These are phyloP conservation scores for Gossypium trilobum DNA, from an alignment of 441 rosid species.

Conservation along the genomic window DNA sequence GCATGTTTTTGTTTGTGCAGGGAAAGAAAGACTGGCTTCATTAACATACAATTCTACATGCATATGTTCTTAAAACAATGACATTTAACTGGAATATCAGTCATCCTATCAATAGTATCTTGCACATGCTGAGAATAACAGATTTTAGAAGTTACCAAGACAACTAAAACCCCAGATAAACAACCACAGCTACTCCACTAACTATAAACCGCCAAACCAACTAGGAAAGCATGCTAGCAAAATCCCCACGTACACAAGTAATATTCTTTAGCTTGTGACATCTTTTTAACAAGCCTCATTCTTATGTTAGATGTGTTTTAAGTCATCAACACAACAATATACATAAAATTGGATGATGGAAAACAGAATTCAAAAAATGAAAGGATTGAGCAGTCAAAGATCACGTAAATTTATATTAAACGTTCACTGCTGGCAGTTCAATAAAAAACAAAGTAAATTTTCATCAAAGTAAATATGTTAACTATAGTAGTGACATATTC, in stretches of 20 bases:
- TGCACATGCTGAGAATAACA: not conserved
- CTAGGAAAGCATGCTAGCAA: not conserved
- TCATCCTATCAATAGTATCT: not conserved
- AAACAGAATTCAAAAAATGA: not conserved
- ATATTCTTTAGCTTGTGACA: not conserved
- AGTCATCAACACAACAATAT: not conserved
- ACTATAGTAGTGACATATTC: not conserved
- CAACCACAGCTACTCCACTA: not conserved
- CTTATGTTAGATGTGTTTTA: not conserved
- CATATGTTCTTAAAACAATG: not conserved
- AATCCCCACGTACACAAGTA: not conserved
- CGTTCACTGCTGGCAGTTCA: not conserved
- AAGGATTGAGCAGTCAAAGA: not conserved
- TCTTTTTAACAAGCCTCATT: not conserved
- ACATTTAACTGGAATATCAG: not conserved
- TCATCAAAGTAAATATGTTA: not conserved
- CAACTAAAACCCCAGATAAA: not conserved
- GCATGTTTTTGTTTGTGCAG: not conserved
- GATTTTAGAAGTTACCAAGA: not conserved
- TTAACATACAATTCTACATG: not conserved
- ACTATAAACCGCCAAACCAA: not conserved
- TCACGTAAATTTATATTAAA: not conserved
- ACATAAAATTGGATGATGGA: constrained; percentile 21
- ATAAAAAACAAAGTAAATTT: not conserved
- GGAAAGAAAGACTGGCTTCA: not conserved